phyloP scores from a whole-genome alignment of 2,329 filamentous ascomycete genomes.

The Penicillium sp. region DNA sequence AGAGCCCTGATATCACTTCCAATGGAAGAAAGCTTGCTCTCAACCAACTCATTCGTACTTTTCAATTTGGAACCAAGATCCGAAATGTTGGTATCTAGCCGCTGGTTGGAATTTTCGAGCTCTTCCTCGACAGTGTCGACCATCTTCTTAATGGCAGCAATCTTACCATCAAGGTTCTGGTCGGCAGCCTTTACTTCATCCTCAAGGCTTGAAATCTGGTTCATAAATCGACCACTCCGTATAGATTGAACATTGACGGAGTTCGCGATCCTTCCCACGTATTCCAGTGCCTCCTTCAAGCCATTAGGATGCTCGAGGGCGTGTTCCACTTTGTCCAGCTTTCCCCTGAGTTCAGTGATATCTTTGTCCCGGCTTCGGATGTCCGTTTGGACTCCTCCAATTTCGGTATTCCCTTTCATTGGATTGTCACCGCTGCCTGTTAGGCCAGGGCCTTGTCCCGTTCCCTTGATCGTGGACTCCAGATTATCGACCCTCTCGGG shows the following conservation, averaged over 20 bases:
- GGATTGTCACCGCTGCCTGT: background rate
- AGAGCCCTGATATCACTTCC: background rate
- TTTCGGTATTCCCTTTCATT: background rate
- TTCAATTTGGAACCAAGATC: background rate
- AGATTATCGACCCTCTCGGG: constrained; percentile 16
- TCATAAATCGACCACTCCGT: background rate
- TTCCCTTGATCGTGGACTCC: constrained; percentile 11
- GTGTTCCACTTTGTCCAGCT: background rate
- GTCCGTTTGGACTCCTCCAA: background rate
- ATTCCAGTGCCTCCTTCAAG: background rate
- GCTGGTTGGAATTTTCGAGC: background rate
- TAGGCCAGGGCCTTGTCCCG: background rate
- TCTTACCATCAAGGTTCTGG: background rate
- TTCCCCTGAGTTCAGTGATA: background rate
- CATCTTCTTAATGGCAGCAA: background rate
- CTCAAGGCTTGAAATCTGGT: background rate
- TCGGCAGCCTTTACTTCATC: background rate
- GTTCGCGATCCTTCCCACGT: background rate
- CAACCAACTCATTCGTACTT: background rate
- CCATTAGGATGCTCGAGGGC: background rate
- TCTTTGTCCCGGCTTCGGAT: background rate
- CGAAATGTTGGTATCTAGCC: background rate
- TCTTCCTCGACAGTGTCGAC: background rate
- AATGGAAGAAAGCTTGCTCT: background rate
- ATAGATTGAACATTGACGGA: background rate